These are phyloP conservation scores for Populus nigra DNA, from an alignment of 345 rosid species.

Conservation along the genomic window DNA sequence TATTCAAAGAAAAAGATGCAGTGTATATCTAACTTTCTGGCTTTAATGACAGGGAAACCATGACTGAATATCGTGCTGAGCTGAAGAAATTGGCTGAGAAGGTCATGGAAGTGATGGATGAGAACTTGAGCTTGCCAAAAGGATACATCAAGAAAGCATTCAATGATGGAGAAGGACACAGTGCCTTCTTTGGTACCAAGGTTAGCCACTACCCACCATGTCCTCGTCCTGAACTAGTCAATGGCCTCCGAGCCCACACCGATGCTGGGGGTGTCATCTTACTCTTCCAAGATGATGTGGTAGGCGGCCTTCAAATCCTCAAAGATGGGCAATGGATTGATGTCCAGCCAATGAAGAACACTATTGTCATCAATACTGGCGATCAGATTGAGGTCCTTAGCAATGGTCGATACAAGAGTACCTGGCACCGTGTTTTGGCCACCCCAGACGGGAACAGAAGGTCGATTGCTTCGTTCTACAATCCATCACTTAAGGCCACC, in stretches of 20 bases:
- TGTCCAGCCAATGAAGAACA: constrained; percentile 64
- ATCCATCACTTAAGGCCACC: constrained; percentile 70
- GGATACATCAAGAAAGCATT: constrained; percentile 64
- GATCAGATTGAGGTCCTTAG: constrained; percentile 91
- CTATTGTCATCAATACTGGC: constrained; percentile 82
- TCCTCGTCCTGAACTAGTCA: constrained; percentile 63
- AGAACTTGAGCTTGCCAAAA: constrained; percentile 61
- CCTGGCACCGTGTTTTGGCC: constrained; percentile 75
- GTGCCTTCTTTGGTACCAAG: constrained; percentile 73
- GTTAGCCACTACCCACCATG: constrained; percentile 97
- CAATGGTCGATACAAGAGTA: constrained; percentile 86
- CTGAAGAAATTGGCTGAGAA: constrained; percentile 65
- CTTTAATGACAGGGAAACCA: constrained; percentile 52
- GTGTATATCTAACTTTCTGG: neutral
- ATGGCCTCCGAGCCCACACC: constrained; percentile 85
- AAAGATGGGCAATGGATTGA: constrained; percentile 84
- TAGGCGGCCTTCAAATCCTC: constrained; percentile 79
- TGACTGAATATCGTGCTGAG: constrained; percentile 68
- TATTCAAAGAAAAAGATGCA: neutral
- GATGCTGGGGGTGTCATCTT: constrained; percentile 95
- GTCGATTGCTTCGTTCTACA: constrained; percentile 87
- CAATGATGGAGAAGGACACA: constrained; percentile 45
- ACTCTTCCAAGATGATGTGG: constrained; percentile 76
- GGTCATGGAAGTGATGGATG: constrained; percentile 85
- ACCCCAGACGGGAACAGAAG: constrained; percentile 55